Conservation (phyloP, 208 protist species). For the Trypanosoma platydactyli region DNA sequence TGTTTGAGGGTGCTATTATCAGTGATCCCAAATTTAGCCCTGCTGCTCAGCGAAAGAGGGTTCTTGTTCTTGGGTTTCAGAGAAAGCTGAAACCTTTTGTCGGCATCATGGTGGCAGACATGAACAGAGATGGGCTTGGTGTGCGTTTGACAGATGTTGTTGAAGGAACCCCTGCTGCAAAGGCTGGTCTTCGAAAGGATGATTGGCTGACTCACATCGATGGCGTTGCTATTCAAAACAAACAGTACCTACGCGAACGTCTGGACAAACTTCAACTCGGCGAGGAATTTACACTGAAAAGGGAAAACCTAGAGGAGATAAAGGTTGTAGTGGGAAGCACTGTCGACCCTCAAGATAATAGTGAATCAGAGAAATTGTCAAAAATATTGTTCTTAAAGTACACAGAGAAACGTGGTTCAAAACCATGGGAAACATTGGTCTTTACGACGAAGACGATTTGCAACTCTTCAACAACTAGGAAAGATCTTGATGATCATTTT, state of each 20-base stretch:
- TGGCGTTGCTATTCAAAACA: constrained; percentile 65
- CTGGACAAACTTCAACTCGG: constrained; percentile 65
- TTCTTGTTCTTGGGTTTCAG: constrained; percentile 79
- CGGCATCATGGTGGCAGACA: constrained; percentile 84
- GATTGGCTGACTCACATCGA: constrained; percentile 91
- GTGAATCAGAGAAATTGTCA: constrained; percentile 55
- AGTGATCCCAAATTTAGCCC: constrained; percentile 90
- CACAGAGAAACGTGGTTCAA: constrained; percentile 27
- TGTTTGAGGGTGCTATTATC: constrained; percentile 87
- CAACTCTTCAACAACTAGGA: constrained; percentile 20
- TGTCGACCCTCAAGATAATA: constrained; percentile 65
- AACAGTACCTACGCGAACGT: constrained; percentile 72
- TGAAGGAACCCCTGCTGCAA: constrained; percentile 76
- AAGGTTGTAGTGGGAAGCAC: constrained; percentile 83
- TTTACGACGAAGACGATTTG: constrained; percentile 26
- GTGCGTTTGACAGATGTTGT: constrained; percentile 87
- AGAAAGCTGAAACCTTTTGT: constrained; percentile 79
- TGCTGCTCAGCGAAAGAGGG: constrained; percentile 75
- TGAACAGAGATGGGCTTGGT: constrained; percentile 87
- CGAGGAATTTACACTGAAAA: constrained; percentile 80
- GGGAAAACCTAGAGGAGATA: constrained; percentile 83
- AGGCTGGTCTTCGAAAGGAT: constrained; percentile 77
- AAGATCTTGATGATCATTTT: constrained; percentile 67
- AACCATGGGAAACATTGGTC: constrained; percentile 69
- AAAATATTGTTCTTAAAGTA: constrained; percentile 83